phyloP scores from a whole-genome alignment of 139 green algal genomes.

The Limnomonas spitsbergensis region DNA sequence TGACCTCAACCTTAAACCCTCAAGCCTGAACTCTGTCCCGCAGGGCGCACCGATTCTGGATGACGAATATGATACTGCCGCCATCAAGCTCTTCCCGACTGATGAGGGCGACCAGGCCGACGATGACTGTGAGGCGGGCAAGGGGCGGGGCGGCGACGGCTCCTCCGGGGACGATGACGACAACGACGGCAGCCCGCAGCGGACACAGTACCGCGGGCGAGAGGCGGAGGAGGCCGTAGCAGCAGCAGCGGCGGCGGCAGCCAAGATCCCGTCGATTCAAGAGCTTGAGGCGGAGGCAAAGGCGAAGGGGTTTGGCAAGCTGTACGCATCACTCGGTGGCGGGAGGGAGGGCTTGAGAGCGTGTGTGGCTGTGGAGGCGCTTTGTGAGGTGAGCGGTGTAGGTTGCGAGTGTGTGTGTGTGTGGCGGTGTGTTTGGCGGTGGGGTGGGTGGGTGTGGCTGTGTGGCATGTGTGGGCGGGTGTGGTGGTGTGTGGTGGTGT shows the following conservation, averaged over 20 bases:
- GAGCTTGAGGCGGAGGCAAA: constrained; percentile 43
- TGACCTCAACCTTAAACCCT: no score
- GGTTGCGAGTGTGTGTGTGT: neutral
- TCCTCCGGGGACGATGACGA: constrained; percentile 64
- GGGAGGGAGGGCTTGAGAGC: constrained; percentile 68
- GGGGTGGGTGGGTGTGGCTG: no score
- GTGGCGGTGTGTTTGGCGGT: no score
- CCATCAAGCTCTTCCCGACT: neutral
- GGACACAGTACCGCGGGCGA: no score
- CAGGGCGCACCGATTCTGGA: no score
- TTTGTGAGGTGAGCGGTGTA: constrained; percentile 63
- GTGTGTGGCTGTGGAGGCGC: constrained; percentile 75
- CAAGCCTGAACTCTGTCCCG: no score
- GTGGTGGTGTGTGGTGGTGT: no score
- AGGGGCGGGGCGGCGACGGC: no score
- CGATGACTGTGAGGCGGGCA: neutral
- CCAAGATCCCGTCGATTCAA: no score
- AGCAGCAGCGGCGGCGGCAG: no score
- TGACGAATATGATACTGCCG: neutral
- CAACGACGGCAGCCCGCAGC: constrained; percentile 51
- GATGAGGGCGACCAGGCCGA: no score
- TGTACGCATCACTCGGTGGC: constrained; percentile 75
- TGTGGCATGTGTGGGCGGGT: neutral
- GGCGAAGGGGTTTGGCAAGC: constrained; percentile 62
- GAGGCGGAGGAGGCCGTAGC: constrained; percentile 45